A percentile compares a stretch with the other conserved stretches of the same genome.
Conservation (phyloP, 1,139 yeast species). For the Suhomyces chickasaworum region DNA sequence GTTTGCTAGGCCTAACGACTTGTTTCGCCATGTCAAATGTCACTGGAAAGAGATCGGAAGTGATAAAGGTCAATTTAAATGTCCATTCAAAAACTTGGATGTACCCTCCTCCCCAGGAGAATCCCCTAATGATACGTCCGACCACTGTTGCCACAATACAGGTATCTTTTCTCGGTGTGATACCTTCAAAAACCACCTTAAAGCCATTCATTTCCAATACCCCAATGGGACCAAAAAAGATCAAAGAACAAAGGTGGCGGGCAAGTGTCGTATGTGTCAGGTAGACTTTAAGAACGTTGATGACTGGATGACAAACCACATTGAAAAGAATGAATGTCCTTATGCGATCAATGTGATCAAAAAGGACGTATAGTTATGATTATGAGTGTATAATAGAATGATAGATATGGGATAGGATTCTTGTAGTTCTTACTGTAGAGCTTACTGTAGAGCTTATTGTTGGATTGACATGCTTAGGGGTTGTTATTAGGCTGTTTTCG, state of each 20-base stretch:
- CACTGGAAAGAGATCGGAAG: constrained; percentile 72
- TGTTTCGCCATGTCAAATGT: constrained; percentile 79
- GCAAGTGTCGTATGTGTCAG: constrained; percentile 79
- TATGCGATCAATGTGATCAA: constrained; percentile 23
- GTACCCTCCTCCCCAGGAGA: not conserved
- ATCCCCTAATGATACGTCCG: constrained; percentile 19
- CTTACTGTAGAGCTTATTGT: no score
- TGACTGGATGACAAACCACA: constrained; percentile 74
- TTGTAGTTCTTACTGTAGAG: not conserved
- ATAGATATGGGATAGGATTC: constrained; percentile 5
- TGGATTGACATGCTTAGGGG: no score
- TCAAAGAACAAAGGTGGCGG: constrained; percentile 66
- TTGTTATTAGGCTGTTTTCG: no score
- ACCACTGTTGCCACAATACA: constrained; percentile 69
- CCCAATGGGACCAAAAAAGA: constrained; percentile 85
- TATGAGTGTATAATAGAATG: constrained; percentile 12
- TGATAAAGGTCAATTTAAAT: constrained; percentile 50
- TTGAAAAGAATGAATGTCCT: constrained; percentile 59
- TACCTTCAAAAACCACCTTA: constrained; percentile 86
- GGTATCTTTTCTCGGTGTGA: constrained; percentile 89
- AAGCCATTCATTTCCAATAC: constrained; percentile 86
- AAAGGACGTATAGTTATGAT: constrained; percentile 11
- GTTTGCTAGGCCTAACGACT: constrained; percentile 85
- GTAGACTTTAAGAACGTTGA: constrained; percentile 66
- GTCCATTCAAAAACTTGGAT: constrained; percentile 41